Evolutionary conservation across 768 basidiomycete species (phyloP).

Genomic region (Podaxis rugospora): DNA sequence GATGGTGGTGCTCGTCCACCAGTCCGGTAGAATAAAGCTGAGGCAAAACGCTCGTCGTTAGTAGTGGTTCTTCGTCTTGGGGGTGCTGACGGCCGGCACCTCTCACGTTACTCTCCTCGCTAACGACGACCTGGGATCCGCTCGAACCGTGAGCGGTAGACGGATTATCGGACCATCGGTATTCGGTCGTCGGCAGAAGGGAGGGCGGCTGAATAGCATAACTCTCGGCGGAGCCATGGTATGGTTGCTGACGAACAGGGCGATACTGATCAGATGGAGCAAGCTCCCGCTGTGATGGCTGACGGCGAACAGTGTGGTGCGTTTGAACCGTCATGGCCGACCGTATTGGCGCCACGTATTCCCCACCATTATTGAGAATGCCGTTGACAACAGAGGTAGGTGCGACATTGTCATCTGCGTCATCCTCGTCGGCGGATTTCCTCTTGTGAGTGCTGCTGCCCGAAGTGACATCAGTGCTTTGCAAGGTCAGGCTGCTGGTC

Average conservation of each 20-base stretch:
- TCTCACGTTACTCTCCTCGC: not conserved
- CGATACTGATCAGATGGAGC: not conserved
- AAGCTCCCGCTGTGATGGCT: not conserved
- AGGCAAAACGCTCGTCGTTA: constrained; percentile 72
- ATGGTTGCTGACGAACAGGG: not conserved
- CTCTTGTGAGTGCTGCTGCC: constrained; percentile 48
- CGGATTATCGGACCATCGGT: constrained; percentile 11
- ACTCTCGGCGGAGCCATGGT: not conserved
- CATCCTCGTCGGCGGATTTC: constrained; percentile 35
- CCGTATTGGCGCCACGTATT: constrained; percentile 10
- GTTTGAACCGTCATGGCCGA: not conserved
- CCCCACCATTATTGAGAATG: not conserved
- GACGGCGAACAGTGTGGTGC: constrained; percentile 2
- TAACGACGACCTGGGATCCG: not conserved
- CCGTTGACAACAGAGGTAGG: constrained; percentile 1
- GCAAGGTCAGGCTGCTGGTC: not conserved
- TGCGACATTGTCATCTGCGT: not conserved
- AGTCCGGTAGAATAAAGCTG: constrained; percentile 75
- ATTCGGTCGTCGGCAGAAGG: constrained; percentile 13
- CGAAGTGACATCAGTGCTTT: constrained; percentile 4
- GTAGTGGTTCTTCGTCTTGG: constrained; percentile 24
- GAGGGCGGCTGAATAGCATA: constrained; percentile 12
- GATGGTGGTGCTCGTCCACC: constrained; percentile 36
- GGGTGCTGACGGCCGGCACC: not conserved
- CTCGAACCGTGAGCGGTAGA: constrained; percentile 3